Conservation (phyloP, 805 yeast genomes). For the Priceomyces haplophilus region DNA sequence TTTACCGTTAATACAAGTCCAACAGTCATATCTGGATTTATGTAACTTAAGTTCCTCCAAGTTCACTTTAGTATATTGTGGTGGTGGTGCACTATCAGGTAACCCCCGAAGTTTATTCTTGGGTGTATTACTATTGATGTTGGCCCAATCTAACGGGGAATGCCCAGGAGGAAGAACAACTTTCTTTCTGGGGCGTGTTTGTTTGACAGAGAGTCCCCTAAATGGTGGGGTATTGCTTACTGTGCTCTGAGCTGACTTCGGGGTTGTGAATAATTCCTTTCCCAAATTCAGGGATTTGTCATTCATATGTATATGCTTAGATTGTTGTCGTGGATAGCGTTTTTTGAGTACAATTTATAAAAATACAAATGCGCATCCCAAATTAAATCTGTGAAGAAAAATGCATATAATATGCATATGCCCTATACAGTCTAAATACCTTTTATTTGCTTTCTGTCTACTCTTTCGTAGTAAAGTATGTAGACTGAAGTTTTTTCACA, state of each 20-base stretch:
- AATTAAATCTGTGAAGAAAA: neutral
- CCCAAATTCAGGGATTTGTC: neutral
- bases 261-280: conserved; percentile 25
- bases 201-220: conserved; percentile 10
- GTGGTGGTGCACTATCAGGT: conserved; percentile 51
- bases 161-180: conserved; percentile 73
- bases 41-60: conserved; percentile 61
- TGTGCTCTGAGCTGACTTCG: conserved; percentile 39
- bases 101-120: conserved; percentile 54
- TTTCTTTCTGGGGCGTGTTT: conserved; percentile 34
- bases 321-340: neutral
- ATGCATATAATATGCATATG: neutral
- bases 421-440: neutral
- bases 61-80: conserved; percentile 46
- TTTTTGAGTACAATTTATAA: neutral
- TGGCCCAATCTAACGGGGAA: conserved; percentile 87
- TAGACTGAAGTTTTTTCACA: conserved; percentile 76
- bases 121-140: conserved; percentile 41
- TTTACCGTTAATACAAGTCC: conserved; percentile 79
- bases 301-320: neutral
- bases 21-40: conserved; percentile 61
- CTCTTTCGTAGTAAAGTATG: conserved; percentile 75
- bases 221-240: conserved; percentile 8
- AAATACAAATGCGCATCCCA: neutral
- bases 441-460: conserved; percentile 30